phyloP scores from a whole-genome alignment of 345 rosid genomes.

The Turnera subulata region DNA sequence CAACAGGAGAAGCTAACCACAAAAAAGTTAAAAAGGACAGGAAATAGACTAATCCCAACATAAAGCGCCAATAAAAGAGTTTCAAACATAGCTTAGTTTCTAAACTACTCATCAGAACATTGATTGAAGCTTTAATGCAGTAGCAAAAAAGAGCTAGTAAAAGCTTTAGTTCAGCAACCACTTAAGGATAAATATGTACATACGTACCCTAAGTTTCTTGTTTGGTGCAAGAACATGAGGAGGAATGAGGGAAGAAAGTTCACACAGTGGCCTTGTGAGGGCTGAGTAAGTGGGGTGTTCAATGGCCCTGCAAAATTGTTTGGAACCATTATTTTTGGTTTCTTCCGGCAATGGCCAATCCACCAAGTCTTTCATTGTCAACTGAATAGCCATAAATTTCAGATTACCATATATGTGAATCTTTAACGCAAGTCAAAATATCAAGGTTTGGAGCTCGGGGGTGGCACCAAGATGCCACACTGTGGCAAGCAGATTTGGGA shows the following conservation, averaged over 20 bases:
- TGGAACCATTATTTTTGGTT: neutral
- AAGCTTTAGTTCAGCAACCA: neutral
- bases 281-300: conserved; percentile 99
- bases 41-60: no score
- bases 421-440: conserved; percentile 92
- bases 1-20: no score
- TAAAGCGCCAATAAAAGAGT: neutral
- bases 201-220: conserved; percentile 89
- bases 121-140: neutral
- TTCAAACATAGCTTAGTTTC: neutral
- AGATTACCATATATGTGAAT: conserved; percentile 91
- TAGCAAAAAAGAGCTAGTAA: neutral
- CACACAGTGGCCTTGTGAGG: conserved; percentile 94
- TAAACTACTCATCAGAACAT: neutral
- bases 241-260: conserved; percentile 87
- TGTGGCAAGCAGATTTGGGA: conserved; percentile 89
- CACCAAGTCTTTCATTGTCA: neutral
- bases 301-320: conserved; percentile 70
- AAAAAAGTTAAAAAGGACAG: no score
- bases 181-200: no score
- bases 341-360: neutral
- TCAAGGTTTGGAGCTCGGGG: conserved; percentile 99
- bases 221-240: conserved; percentile 80
- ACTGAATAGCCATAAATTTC: neutral
- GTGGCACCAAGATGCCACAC: conserved; percentile 99